Evolutionary conservation across 2,329 filamentous ascomycete genomes (phyloP).

Genomic region (Albifimbria verrucaria): DNA sequence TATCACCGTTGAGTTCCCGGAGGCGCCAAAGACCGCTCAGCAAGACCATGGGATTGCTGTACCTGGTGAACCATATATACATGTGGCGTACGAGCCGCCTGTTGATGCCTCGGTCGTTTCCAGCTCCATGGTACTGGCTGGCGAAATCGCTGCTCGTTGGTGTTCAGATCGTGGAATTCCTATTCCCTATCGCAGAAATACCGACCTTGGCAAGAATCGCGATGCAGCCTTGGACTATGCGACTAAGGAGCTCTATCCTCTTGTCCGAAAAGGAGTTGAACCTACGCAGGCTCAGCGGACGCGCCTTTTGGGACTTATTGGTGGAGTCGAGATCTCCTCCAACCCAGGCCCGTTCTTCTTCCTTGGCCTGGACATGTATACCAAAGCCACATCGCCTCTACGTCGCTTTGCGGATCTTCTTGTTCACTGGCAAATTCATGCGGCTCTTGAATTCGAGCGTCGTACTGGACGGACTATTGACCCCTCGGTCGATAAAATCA

Average conservation of each 20-base stretch:
- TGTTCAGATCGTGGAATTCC: slow-evolving; percentile 55
- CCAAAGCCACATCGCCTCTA: slow-evolving; percentile 64
- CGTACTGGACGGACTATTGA: slow-evolving; percentile 22
- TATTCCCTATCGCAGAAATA: slow-evolving; percentile 55
- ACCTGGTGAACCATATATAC: slow-evolving; percentile 49
- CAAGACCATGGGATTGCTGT: slow-evolving; percentile 19
- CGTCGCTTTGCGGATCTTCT: slow-evolving; percentile 62
- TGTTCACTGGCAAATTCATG: slow-evolving; percentile 65
- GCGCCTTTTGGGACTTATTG: slow-evolving; percentile 31
- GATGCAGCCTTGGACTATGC: slow-evolving; percentile 29
- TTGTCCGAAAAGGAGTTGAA: slow-evolving; percentile 25
- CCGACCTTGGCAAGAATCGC: slow-evolving; percentile 33
- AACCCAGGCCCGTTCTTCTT: slow-evolving; percentile 52
- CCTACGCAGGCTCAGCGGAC: slow-evolving; percentile 27
- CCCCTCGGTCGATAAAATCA: slow-evolving; percentile 21
- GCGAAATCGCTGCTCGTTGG: slow-evolving; percentile 60
- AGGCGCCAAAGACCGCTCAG: slow-evolving; percentile 18
- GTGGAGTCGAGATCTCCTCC: slow-evolving; percentile 50
- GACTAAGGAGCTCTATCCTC: slow-evolving; percentile 30
- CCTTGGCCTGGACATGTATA: slow-evolving; percentile 58
- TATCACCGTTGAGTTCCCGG: slow-evolving; percentile 40
- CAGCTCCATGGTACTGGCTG: slow-evolving; percentile 57
- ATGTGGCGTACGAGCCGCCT: slow-evolving; percentile 26
- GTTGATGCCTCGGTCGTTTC: slow-evolving; percentile 31
- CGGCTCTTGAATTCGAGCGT: slow-evolving; percentile 48